These are phyloP conservation scores for Hemisphaericaspora xylanilytica DNA, from an alignment of 1,139 yeast genomes.

Conservation along the genomic window DNA sequence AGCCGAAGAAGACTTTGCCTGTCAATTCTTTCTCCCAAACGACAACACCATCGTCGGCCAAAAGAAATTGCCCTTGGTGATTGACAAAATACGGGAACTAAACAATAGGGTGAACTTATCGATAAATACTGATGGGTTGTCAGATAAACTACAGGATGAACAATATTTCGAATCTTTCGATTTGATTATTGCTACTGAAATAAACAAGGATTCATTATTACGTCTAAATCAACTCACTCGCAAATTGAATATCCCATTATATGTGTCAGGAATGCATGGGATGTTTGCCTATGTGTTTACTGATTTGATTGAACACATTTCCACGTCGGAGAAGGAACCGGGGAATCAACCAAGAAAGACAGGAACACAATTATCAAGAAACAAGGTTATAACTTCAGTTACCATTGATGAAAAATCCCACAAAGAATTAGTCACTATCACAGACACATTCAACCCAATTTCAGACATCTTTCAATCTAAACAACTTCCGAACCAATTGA, in stretches of 20 bases:
- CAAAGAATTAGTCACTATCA: slow-evolving; percentile 54
- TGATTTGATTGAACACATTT: slow-evolving; percentile 68
- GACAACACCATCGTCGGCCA: slow-evolving; percentile 49
- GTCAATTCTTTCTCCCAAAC: slow-evolving; percentile 74
- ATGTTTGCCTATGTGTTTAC: slow-evolving; percentile 78
- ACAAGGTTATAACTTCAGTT: slow-evolving; percentile 54
- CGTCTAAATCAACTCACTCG: slow-evolving; percentile 56
- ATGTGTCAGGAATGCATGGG: slow-evolving; percentile 71
- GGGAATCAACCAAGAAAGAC: slow-evolving; percentile 51
- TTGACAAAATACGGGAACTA: slow-evolving; percentile 59
- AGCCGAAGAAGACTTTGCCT: slow-evolving; percentile 61
- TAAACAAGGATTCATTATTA: slow-evolving; percentile 40
- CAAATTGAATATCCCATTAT: slow-evolving; percentile 57
- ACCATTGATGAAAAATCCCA: slow-evolving; percentile 25
- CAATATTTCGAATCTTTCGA: slow-evolving; percentile 60
- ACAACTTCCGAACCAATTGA: slow-evolving; percentile 42
- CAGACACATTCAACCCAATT: slow-evolving; percentile 49
- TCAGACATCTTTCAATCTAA: slow-evolving; percentile 32
- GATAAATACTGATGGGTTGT: slow-evolving; percentile 37
- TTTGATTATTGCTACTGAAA: slow-evolving; percentile 73
- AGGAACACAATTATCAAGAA: slow-evolving; percentile 46
- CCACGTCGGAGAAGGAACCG: slow-evolving; percentile 38
- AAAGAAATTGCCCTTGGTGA: slow-evolving; percentile 53
- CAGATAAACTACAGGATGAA: slow-evolving; percentile 21
- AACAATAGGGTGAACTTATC: slow-evolving; percentile 70